Evolutionary conservation across 2,329 filamentous ascomycete genomes (phyloP).

Genomic region (Lasiodiplodia hormozganensis): DNA sequence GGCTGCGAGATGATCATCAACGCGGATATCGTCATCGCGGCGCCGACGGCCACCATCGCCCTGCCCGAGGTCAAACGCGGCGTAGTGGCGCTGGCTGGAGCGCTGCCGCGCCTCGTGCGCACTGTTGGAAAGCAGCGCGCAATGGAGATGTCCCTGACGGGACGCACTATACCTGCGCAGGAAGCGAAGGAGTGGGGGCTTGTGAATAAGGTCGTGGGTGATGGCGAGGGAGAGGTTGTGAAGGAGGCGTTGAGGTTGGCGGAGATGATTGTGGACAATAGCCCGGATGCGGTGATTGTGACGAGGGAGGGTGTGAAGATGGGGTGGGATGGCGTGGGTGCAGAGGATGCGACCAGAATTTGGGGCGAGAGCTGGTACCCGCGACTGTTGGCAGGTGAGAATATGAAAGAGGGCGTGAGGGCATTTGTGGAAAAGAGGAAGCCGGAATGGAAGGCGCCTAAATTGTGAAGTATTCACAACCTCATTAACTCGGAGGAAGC

Average conservation of each 20-base stretch:
- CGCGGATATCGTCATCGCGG: constrained; percentile 39
- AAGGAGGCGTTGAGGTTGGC: constrained; percentile 68
- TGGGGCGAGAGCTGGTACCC: constrained; percentile 66
- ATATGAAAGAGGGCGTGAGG: constrained; percentile 75
- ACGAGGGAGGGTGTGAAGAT: constrained; percentile 73
- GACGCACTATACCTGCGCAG: constrained; percentile 34
- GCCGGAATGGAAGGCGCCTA: constrained; percentile 67
- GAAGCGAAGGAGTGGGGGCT: constrained; percentile 38
- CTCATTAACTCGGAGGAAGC: neutral
- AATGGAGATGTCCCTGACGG: constrained; percentile 38
- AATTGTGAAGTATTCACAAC: constrained; percentile 35
- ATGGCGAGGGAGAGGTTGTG: constrained; percentile 53
- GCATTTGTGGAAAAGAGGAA: constrained; percentile 80
- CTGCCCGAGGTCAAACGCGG: constrained; percentile 41
- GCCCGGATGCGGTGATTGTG: constrained; percentile 79
- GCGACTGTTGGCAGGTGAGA: constrained; percentile 69
- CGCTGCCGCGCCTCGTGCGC: constrained; percentile 38
- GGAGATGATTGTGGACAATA: constrained; percentile 67
- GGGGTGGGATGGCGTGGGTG: constrained; percentile 74
- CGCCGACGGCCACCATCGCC: constrained; percentile 35
- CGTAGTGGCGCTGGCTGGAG: constrained; percentile 37
- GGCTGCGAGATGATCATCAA: constrained; percentile 39
- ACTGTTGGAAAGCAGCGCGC: constrained; percentile 39
- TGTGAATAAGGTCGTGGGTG: constrained; percentile 36
- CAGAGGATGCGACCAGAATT: constrained; percentile 66